Conservation (phyloP, 2,329 filamentous ascomycete genomes). For the Clonostachys sp. region DNA sequence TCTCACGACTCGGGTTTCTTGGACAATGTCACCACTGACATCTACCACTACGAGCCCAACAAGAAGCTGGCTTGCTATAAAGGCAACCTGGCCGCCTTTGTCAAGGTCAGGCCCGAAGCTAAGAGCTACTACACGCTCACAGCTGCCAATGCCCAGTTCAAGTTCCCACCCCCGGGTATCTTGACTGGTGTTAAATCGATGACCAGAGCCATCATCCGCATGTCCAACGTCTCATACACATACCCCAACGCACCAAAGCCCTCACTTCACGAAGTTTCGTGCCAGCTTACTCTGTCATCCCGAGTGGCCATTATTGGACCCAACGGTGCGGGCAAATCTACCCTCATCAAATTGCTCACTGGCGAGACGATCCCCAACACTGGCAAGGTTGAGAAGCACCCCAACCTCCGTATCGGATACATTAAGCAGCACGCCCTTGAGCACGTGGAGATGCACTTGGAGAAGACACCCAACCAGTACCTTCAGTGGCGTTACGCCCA, state of each 20-base stretch:
- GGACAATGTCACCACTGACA: conserved; percentile 96
- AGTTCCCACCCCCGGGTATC: conserved; percentile 94
- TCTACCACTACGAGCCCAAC: conserved; percentile 93
- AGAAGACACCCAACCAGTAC: conserved; percentile 99
- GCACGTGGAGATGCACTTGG: conserved; percentile 98
- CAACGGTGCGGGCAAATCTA: conserved; percentile 97
- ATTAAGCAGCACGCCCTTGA: conserved; percentile 99
- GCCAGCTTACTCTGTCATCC: conserved; percentile 82
- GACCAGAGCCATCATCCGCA: conserved; percentile 90
- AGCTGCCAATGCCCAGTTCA: conserved; percentile 86
- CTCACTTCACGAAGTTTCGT: conserved; percentile 83
- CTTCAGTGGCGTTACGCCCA: conserved; percentile 98
- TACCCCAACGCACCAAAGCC: conserved; percentile 89
- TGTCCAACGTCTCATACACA: conserved; percentile 87
- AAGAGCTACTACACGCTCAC: conserved; percentile 98
- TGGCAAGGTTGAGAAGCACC: conserved; percentile 95
- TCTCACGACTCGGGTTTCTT: conserved; percentile 98
- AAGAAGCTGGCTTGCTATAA: conserved; percentile 91
- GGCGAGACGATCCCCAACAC: conserved; percentile 80
- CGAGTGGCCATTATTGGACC: conserved; percentile 94
- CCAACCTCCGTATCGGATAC: conserved; percentile 97
- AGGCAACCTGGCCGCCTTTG: conserved; percentile 79
- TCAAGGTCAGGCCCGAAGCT: conserved; percentile 84
- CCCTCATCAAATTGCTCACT: conserved; percentile 94
- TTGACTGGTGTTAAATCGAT: conserved; percentile 91